Evolutionary conservation across 306 rosid species (phyloP).

Genomic region (Parietaria judaica): DNA sequence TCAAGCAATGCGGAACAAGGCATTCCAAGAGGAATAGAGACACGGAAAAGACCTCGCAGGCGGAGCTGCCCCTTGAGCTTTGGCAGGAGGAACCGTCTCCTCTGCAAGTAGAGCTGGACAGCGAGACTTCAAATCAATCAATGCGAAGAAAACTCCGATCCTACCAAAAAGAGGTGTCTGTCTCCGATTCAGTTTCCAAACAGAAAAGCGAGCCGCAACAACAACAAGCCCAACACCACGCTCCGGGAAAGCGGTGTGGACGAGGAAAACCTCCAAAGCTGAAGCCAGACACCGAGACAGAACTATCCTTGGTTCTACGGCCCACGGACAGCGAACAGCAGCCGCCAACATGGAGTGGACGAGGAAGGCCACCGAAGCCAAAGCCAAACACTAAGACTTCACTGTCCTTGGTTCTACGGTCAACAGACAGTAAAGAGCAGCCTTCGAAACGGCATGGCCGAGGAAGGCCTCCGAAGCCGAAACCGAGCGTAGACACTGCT

Average conservation of each 20-base stretch:
- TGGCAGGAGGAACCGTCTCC: neutral
- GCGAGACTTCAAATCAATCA: neutral
- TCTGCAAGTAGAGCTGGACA: too few species aligned
- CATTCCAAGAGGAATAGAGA: neutral
- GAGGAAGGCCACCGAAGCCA: neutral
- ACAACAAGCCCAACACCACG: too few species aligned
- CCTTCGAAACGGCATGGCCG: neutral
- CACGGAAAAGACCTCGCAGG: neutral
- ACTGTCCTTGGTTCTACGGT: neutral
- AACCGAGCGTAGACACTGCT: neutral
- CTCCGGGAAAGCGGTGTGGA: neutral
- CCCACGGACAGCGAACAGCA: neutral
- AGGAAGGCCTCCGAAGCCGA: constrained; percentile 2
- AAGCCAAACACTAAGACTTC: neutral
- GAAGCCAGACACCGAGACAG: neutral
- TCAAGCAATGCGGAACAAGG: neutral
- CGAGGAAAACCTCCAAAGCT: constrained; percentile 1
- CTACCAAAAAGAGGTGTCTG: neutral
- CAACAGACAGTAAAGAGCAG: neutral
- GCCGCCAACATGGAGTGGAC: neutral
- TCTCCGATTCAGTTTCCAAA: neutral
- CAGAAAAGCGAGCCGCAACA: constrained; percentile 3
- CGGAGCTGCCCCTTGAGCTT: neutral
- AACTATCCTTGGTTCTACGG: neutral
- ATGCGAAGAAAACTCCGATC: neutral